phyloP scores from a whole-genome alignment of 2,329 filamentous ascomycete species.

The Penicillium sp. region DNA sequence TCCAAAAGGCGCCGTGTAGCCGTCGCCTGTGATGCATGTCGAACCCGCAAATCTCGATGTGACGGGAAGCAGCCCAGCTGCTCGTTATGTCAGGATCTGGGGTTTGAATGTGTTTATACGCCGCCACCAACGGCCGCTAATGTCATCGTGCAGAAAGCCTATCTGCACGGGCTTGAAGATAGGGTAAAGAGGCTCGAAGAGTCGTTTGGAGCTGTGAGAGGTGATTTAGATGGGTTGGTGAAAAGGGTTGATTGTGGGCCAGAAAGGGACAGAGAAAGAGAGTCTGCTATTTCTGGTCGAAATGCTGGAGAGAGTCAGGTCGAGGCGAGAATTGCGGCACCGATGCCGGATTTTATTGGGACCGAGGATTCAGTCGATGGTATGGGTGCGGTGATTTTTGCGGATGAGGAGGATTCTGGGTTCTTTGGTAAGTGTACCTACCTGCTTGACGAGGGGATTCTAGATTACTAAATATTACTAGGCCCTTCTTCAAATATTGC shows the following conservation, averaged over 20 bases:
- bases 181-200: slow-evolving; percentile 30
- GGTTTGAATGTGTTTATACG: slow-evolving; percentile 48
- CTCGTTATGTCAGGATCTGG: slow-evolving; percentile 43
- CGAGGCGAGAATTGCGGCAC: not conserved
- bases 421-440: slow-evolving; percentile 36
- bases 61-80: slow-evolving; percentile 47
- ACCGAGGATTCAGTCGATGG: slow-evolving; percentile 35
- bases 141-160: slow-evolving; percentile 44
- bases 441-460: no score
- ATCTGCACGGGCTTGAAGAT: slow-evolving; percentile 6
- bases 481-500: slow-evolving; percentile 30
- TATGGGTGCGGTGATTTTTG: slow-evolving; percentile 39
- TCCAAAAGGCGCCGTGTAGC: slow-evolving; percentile 41
- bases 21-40: slow-evolving; percentile 43
- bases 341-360: not conserved
- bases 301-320: not conserved
- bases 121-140: slow-evolving; percentile 38
- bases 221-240: not conserved
- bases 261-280: not conserved
- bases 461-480: not conserved
- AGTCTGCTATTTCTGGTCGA: not conserved
- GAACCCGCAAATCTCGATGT: slow-evolving; percentile 42
- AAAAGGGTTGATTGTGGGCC: not conserved
- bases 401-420: slow-evolving; percentile 38
- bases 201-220: not conserved